phyloP scores from a whole-genome alignment of 495 filamentous ascomycete genomes.

The Penicillium ucsense region DNA sequence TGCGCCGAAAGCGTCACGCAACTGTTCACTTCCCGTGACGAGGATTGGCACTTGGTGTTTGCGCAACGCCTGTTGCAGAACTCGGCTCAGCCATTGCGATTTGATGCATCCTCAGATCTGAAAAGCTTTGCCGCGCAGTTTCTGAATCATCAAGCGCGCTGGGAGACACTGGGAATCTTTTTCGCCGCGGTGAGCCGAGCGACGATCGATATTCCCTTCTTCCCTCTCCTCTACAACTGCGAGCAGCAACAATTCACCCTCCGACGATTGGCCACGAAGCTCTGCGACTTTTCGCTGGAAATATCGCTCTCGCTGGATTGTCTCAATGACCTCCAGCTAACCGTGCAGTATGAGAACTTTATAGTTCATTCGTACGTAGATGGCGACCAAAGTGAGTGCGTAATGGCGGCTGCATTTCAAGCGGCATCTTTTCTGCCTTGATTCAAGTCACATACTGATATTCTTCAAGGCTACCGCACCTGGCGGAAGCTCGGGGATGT shows the following conservation, averaged over 20 bases:
- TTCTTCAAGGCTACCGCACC: conserved; percentile 27
- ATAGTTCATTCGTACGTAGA: conserved; percentile 36
- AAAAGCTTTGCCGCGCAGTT: conserved; percentile 24
- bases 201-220: conserved; percentile 24
- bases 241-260: conserved; percentile 20
- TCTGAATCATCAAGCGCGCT: conserved; percentile 23
- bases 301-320: conserved; percentile 33
- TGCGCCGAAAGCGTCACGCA: conserved; percentile 20
- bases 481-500: conserved; percentile 36
- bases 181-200: conserved; percentile 29
- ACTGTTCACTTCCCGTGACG: conserved; percentile 16
- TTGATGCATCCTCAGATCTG: conserved; percentile 14
- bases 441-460: too few relatives aligned
- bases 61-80: conserved; percentile 25
- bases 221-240: conserved; percentile 21
- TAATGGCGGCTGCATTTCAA: neutral
- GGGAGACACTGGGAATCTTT: conserved; percentile 35
- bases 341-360: conserved; percentile 38
- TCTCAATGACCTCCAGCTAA: conserved; percentile 34
- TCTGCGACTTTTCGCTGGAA: conserved; percentile 25
- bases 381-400: conserved; percentile 32
- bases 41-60: conserved; percentile 22
- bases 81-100: conserved; percentile 19
- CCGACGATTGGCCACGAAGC: conserved; percentile 17
- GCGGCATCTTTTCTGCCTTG: too few relatives aligned